Conservation (phyloP, 2,329 filamentous ascomycete species). For the Stachybotrys elegans region DNA sequence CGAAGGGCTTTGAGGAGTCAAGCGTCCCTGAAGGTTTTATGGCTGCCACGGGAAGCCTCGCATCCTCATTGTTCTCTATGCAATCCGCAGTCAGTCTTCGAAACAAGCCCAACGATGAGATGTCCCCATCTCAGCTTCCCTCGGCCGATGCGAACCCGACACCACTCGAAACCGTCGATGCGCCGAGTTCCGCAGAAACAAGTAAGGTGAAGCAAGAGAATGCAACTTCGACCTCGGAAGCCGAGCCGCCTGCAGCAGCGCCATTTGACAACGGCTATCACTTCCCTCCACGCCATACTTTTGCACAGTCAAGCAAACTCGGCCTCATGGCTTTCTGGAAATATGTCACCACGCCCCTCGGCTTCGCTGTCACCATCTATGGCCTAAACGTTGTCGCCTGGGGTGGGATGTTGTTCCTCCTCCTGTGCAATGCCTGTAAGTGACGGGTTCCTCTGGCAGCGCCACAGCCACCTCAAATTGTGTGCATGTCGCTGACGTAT, state of each 20-base stretch:
- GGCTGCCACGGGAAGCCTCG: conserved; percentile 40
- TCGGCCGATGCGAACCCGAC: neutral
- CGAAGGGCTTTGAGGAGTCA: conserved; percentile 38
- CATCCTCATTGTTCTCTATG: conserved; percentile 31
- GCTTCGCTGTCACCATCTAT: conserved; percentile 74
- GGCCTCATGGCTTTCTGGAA: conserved; percentile 60
- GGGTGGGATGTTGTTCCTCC: conserved; percentile 86
- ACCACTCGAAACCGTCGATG: conserved; percentile 1
- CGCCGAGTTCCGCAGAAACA: conserved; percentile 6
- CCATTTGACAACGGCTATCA: conserved; percentile 60
- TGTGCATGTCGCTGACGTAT: neutral
- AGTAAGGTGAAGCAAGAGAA: neutral
- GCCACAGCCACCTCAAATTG: neutral
- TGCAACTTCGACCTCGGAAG: conserved; percentile 1
- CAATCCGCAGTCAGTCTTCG: no score
- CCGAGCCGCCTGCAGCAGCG: conserved; percentile 25
- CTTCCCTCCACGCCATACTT: conserved; percentile 57
- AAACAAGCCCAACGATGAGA: neutral
- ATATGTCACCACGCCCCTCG: conserved; percentile 69
- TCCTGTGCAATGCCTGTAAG: conserved; percentile 64
- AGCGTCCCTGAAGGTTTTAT: conserved; percentile 42
- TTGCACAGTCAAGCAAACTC: conserved; percentile 53
- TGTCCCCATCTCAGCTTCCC: neutral
- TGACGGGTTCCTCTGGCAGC: neutral
- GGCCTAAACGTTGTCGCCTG: conserved; percentile 79